Conservation (phyloP, 1,139 yeast species). For the Yamadazyma oceani region DNA sequence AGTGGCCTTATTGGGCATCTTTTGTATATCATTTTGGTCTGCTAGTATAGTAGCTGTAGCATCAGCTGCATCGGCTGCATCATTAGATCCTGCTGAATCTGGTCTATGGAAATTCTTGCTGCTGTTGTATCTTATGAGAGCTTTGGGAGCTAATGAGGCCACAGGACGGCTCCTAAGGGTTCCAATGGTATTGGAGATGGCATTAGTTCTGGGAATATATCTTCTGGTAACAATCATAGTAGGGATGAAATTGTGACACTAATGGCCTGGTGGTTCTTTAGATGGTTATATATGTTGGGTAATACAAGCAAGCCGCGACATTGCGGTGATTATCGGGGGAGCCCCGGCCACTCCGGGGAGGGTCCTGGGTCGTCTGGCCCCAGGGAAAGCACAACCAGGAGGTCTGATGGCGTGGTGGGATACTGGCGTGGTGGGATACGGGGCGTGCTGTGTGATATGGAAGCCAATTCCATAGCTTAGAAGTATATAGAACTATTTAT, state of each 20-base stretch:
- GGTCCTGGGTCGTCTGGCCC: too few species aligned
- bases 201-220: too few species aligned
- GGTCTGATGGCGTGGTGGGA: too few species aligned
- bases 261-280: neutral
- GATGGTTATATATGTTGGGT: neutral
- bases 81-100: slow-evolving; percentile 38
- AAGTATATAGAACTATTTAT: too few species aligned
- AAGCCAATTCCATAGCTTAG: too few species aligned
- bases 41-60: slow-evolving; percentile 65
- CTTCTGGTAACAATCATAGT: neutral
- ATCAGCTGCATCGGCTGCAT: slow-evolving; percentile 63
- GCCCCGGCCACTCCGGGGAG: too few species aligned
- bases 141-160: neutral
- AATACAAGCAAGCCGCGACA: too few species aligned
- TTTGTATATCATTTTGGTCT: slow-evolving; percentile 41
- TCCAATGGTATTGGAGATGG: too few species aligned
- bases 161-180: neutral
- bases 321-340: too few species aligned
- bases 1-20: slow-evolving; percentile 59
- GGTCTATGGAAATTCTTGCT: slow-evolving; percentile 35
- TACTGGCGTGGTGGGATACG: too few species aligned
- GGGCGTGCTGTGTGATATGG: too few species aligned
- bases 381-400: too few species aligned
- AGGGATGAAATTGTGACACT: neutral
- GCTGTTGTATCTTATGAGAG: slow-evolving; percentile 1